Conservation (phyloP, 2,329 filamentous ascomycete genomes). For the Akanthomyces uredinophilus region DNA sequence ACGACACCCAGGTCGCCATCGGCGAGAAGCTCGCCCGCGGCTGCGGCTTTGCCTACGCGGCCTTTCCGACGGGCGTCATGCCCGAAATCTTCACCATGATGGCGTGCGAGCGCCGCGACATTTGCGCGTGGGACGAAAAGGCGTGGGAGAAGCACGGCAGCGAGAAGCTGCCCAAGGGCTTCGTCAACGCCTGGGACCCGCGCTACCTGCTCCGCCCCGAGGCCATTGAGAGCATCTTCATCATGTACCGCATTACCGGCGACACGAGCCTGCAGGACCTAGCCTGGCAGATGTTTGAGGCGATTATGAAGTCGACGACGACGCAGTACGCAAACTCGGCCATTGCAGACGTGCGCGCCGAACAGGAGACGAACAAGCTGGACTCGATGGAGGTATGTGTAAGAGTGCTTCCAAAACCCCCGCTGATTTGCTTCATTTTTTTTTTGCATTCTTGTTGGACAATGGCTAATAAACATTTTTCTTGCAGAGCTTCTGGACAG, state of each 20-base stretch:
- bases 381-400: conserved; percentile 57
- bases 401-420: neutral
- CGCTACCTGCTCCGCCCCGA: conserved; percentile 68
- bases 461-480: neutral
- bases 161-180: conserved; percentile 44
- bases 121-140: conserved; percentile 29
- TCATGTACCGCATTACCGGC: conserved; percentile 70
- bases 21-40: conserved; percentile 57
- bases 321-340: conserved; percentile 60
- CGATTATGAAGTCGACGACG: conserved; percentile 55
- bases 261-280: conserved; percentile 59
- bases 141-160: conserved; percentile 23
- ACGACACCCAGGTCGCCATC: conserved; percentile 47
- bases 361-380: conserved; percentile 37
- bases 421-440: neutral
- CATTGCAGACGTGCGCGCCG: conserved; percentile 63
- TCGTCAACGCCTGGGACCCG: conserved; percentile 49
- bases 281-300: conserved; percentile 70
- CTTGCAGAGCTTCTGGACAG: conserved; percentile 62
- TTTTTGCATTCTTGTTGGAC: neutral
- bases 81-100: conserved; percentile 46
- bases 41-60: conserved; percentile 58
- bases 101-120: conserved; percentile 23
- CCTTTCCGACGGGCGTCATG: conserved; percentile 55
- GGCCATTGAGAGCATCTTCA: conserved; percentile 75